phyloP scores from a whole-genome alignment of 169 alveolate species.

The Plasmodium falciparum region DNA sequence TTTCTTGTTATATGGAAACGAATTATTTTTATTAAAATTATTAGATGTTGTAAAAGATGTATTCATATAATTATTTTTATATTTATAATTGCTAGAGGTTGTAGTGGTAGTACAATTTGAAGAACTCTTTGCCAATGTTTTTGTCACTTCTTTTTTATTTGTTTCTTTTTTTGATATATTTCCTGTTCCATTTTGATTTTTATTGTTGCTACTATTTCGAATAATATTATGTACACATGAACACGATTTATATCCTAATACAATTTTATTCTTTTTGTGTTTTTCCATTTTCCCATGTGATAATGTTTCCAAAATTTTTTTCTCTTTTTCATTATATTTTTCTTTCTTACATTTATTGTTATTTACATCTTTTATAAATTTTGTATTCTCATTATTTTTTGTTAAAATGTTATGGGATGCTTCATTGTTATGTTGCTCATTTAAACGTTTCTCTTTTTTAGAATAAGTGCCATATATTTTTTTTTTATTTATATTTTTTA shows the following conservation, averaged over 20 bases:
- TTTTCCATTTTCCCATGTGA: slow-evolving; percentile 6
- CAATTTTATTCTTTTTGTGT: slow-evolving; percentile 4
- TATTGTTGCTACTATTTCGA: not conserved
- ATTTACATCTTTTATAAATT: slow-evolving; percentile 26
- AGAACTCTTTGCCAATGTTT: not conserved
- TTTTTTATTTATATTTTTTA: no score
- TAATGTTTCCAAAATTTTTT: not conserved
- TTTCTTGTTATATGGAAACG: slow-evolving; percentile 3
- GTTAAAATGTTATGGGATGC: no score
- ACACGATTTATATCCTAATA: slow-evolving; percentile 3
- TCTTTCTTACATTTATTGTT: not conserved
- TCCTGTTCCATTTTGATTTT: not conserved
- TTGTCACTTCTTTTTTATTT: no score
- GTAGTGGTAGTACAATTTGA: slow-evolving; percentile 20
- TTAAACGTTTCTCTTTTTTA: no score
- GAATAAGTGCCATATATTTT: no score
- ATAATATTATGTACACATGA: not conserved
- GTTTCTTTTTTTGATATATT: not conserved
- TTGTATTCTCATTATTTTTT: not conserved
- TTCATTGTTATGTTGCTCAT: no score
- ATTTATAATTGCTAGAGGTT: slow-evolving; percentile 21
- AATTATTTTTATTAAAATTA: not conserved
- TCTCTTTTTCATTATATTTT: not conserved
- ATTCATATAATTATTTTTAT: slow-evolving; percentile 17
- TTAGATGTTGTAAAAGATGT: not conserved